Base-by-base conservation (phyloP, 805 yeast genomes). In the Clavispora asparagi region DNA sequence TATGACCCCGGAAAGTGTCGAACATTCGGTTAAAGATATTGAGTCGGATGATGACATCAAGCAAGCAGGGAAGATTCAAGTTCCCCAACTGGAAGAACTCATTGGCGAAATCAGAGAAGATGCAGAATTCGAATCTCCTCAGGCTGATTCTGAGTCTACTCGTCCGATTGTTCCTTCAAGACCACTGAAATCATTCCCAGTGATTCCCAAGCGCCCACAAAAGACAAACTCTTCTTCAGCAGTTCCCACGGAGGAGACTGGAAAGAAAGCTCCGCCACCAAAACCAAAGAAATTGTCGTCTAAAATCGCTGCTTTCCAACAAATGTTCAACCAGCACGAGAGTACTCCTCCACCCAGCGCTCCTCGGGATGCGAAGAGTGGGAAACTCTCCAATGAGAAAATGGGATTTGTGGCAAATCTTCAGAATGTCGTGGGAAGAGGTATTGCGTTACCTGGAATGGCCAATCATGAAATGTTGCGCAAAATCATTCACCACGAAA, bases 221-320 rank as follows among this genome's bases (percentile, higher is more conserved):
- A 38, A n/a, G 31, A n/a, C 16, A 12, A 11, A 28, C 23, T 9
- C 28, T 1, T 23, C 19, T 1, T 23, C 19, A 23, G 29, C 43
- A 7, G 28, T 23, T 2, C 11, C 28, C 5, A n/a, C 32, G 11
- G 41, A 9, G 10, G 33, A 41, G n/a, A 23, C 30, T 2, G 19
- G 17, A 7, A 48, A 44, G 19, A 63, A 61, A 39, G 62, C 62
- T 2, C 71, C 88, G 12, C 89, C 89, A 6, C 83, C 81, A 28
- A 82, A 82, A 23, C 92, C 92, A 3, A 85, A 85, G 56, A 86
- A 86, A 55, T 81, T 88, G 14, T 85, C 92, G 0, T 82, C 89
- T 1, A 84, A 76, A 51, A 86, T 86, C 49, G 90, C 91, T 1
- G 90, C 90, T 0, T 86, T 86, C 61, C 95, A 86, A 58, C 85